These are phyloP conservation scores for Coelastrella sp. DNA, from an alignment of 139 green algal genomes.

Conservation along the genomic window DNA sequence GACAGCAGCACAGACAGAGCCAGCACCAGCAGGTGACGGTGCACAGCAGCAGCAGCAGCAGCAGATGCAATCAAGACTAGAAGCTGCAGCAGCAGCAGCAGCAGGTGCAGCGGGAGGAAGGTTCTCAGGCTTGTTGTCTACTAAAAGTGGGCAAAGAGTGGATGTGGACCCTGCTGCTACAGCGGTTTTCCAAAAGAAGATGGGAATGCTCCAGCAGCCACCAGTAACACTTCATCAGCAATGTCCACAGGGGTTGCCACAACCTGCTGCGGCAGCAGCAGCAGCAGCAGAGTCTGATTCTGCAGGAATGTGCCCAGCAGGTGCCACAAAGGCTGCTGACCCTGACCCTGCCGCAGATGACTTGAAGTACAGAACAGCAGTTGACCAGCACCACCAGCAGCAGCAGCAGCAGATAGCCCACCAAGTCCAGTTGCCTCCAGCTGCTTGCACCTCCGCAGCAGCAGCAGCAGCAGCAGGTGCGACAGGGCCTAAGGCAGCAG, in stretches of 20 bases:
- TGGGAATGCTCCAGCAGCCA: background rate
- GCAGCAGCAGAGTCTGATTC: background rate
- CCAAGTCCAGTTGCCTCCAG: background rate
- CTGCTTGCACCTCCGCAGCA: background rate
- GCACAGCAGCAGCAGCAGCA: background rate
- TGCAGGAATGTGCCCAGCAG: background rate
- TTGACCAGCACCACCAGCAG: background rate
- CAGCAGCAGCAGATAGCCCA: background rate
- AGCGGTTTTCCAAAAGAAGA: background rate
- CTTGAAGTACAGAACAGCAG: background rate
- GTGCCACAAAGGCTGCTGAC: background rate
- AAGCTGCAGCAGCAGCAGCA: background rate
- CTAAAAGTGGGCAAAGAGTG: background rate
- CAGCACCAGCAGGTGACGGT: background rate
- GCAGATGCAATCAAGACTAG: background rate
- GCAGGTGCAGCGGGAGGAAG: background rate
- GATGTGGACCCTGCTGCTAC: conserved; percentile 2
- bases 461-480: background rate
- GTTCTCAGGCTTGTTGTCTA: background rate
- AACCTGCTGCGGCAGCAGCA: background rate
- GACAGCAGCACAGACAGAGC: background rate
- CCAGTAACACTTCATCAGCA: background rate
- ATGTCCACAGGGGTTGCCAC: background rate
- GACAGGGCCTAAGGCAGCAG: background rate
- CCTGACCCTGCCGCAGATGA: no score